Evolutionary conservation across 2,329 filamentous ascomycete genomes (phyloP).

Genomic region (Phialocephala subalpina): DNA sequence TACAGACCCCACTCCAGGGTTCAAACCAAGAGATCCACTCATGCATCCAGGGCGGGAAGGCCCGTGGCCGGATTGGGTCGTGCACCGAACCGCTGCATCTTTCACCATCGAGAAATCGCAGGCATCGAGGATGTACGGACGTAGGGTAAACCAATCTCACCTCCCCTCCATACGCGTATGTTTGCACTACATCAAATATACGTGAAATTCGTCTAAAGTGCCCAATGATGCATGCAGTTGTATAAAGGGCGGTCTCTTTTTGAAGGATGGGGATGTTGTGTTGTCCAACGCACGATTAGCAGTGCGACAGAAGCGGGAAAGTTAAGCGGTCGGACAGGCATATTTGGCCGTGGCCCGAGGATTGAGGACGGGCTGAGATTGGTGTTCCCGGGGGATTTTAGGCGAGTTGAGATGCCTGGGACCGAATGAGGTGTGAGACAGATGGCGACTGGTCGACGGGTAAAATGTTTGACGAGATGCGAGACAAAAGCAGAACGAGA

Average conservation of each 20-base stretch:
- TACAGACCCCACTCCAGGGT: neutral
- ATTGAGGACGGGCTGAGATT: no score
- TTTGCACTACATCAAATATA: neutral
- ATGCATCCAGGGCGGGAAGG: neutral
- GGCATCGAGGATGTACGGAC: neutral
- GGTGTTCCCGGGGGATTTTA: neutral
- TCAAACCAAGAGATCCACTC: neutral
- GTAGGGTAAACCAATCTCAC: neutral
- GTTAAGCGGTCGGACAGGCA: conserved; percentile 1
- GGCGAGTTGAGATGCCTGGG: neutral
- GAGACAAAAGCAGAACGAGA: no score
- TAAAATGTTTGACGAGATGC: no score
- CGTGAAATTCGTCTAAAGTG: neutral
- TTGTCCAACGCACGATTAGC: neutral
- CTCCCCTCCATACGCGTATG: neutral
- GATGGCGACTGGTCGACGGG: no score
- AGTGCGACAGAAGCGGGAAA: conserved; percentile 3
- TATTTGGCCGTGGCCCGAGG: no score
- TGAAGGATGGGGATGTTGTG: no score
- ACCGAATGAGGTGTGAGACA: neutral
- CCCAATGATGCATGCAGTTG: neutral
- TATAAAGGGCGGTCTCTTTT: no score
- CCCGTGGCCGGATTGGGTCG: neutral
- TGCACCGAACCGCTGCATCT: neutral
- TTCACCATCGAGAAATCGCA: neutral